Evolutionary conservation across 2,329 filamentous ascomycete species (phyloP).

Genomic region (Aspergillus fumigatus): DNA sequence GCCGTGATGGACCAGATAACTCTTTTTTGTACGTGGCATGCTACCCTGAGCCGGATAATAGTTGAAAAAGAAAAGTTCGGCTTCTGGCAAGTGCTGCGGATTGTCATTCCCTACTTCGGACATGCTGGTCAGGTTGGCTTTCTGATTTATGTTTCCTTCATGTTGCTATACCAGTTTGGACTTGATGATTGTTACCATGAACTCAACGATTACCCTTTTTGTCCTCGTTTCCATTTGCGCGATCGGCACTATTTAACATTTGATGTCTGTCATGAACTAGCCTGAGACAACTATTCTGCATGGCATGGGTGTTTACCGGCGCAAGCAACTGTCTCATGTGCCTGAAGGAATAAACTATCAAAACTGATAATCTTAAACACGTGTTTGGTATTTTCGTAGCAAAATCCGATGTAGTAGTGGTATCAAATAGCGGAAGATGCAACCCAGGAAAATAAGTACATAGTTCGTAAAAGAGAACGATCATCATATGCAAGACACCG

Average conservation of each 20-base stretch:
- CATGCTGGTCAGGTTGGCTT: slow-evolving; percentile 20
- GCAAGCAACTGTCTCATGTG: slow-evolving; percentile 24
- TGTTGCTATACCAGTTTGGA: slow-evolving; percentile 15
- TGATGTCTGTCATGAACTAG: slow-evolving; percentile 30
- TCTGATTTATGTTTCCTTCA: slow-evolving; percentile 18
- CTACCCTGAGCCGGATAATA: not conserved
- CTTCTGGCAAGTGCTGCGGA: slow-evolving; percentile 19
- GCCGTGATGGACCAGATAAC: slow-evolving; percentile 18
- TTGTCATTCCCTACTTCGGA: slow-evolving; percentile 10
- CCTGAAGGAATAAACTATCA: slow-evolving; percentile 11
- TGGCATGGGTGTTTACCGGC: slow-evolving; percentile 37
- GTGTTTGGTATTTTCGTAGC: not conserved
- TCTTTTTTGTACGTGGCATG: slow-evolving; percentile 20
- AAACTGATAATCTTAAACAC: slow-evolving; percentile 1
- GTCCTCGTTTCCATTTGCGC: slow-evolving; percentile 7
- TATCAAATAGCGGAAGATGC: not conserved
- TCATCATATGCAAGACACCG: not conserved
- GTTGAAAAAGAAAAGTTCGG: not conserved
- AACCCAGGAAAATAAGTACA: not conserved
- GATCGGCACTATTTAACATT: slow-evolving; percentile 11
- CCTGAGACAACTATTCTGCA: slow-evolving; percentile 28
- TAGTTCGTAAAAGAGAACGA: not conserved
- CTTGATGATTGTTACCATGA: slow-evolving; percentile 11
- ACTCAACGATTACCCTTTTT: slow-evolving; percentile 3
- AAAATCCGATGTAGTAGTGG: not conserved